Evolutionary conservation across 352 stramenopile genomes (phyloP).

Genomic region (Globisporangium iwayamae): DNA sequence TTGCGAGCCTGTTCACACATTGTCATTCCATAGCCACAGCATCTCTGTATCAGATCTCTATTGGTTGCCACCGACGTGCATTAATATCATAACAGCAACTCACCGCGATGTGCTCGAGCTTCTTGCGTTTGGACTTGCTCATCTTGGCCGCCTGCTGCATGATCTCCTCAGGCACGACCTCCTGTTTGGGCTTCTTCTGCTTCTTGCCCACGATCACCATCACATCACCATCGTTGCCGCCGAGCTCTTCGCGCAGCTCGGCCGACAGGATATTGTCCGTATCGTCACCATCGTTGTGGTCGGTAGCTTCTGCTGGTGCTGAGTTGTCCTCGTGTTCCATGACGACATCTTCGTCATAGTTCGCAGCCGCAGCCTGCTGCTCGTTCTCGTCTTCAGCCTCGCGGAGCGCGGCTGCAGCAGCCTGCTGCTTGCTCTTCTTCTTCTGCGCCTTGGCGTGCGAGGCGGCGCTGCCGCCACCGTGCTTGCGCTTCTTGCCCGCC

Average conservation of each 20-base stretch:
- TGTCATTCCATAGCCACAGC: background rate
- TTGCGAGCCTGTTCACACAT: slow-evolving; percentile 43
- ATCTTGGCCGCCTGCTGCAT: slow-evolving; percentile 61
- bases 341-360: slow-evolving; percentile 1
- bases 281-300: slow-evolving; percentile 9
- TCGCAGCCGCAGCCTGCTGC: slow-evolving; percentile 1
- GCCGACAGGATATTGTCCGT: slow-evolving; percentile 49
- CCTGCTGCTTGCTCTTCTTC: slow-evolving; percentile 42
- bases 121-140: slow-evolving; percentile 83
- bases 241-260: slow-evolving; percentile 65
- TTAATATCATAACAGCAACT: background rate
- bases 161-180: slow-evolving; percentile 52
- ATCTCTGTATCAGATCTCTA: background rate
- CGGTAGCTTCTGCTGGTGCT: background rate
- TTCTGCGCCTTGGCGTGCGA: slow-evolving; percentile 39
- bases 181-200: slow-evolving; percentile 48
- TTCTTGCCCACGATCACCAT: slow-evolving; percentile 57
- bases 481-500: slow-evolving; percentile 67
- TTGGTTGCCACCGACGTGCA: background rate
- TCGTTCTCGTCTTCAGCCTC: slow-evolving; percentile 12
- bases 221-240: slow-evolving; percentile 48
- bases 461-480: slow-evolving; percentile 23
- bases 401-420: slow-evolving; percentile 13
- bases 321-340: slow-evolving; percentile 17
- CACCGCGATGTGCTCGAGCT: slow-evolving; percentile 65